Evolutionary conservation across 2,329 filamentous ascomycete genomes (phyloP), one percentile per base, ranked within the genome.

Genomic region (Colletotrichum sp.): DNA sequence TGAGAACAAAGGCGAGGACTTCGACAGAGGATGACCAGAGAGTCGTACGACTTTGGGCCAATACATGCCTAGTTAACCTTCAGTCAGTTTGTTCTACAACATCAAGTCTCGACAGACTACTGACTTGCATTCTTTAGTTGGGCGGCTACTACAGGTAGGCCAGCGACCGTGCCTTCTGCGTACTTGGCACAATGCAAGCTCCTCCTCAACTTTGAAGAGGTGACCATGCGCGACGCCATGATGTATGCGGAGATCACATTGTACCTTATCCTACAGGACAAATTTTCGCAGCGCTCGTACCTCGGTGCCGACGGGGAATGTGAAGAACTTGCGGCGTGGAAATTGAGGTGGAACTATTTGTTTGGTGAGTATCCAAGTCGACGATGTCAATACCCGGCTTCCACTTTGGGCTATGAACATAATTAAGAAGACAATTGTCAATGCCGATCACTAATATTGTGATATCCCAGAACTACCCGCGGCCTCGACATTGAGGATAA

Each of bases 161-260:
- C 84, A 6, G 84, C 84, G 1, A 83, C 84, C 21, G 82, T 86
- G 24, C 84, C 84, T 2, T 78, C 75, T 3, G 79, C 80, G 7
- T 86, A 86, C 64, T 79, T 86, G n/a, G 80, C 83, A 18, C 84
- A 86, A 66, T 86, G 84, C 52, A 83, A 85, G 28, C 82, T 83
- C 38, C 75, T 86, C 6, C 82, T 86, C 15, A 85, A 80, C 64
- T 86, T 86, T 70, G 84, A 85, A 61, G 82, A 84, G 60, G 83
- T 84, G 5, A 85, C 85, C 4, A 85, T 86, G 80, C 83, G 84
- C 36, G 85, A 86, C 36, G 83, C 82, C 3, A 85, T 86, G 83
- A 78, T 86, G 2, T 81, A 84, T 10, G 84, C 85, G 3, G 84
- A 86, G 67, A 84, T 85, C 24, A 79, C 82, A 64, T 77, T 86